Base-by-base conservation (phyloP, 2,329 filamentous ascomycete genomes). In the Aspergillus floridensis region DNA sequence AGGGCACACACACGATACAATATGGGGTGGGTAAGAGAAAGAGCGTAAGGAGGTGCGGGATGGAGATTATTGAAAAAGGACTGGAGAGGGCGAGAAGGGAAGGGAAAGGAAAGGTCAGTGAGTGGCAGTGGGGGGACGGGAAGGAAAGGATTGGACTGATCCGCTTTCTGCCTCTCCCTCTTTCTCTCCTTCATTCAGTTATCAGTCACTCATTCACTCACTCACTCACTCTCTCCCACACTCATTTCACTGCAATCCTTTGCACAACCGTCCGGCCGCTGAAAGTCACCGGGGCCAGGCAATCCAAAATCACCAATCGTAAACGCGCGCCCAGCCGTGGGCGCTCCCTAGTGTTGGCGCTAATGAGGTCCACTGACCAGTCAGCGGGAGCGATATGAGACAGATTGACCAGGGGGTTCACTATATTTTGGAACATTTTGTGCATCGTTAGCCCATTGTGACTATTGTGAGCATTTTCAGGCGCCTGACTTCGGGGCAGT, bases 331-430 rank as follows among this genome's bases (percentile, higher is more conserved):
- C 53, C 53, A 57, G 49, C 48, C 49, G 47, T 60, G 51, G 60
- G 55, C 52, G 31, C 56, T 38, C 56, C 41, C 56, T 65, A 63
- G 63, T 53, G 58, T 54, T 46, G 29, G 26, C 58, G 53, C 57
- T 57, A 61, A 57, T 49, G 46, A 19, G 14, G n/a, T 21, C 46
- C 16, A 50, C 53, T 51, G 49, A 44, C 61, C 63, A 65, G 48
- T 63, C 51, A 63, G 21, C 31, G 22, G 14, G 16, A 32, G 53
- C 48, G 32, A 48, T 29, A 47, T 64, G 63, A 65, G 60, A 65
- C 63, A 64, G 57, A 48, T 49, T 57, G 46, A 47, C 53, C 56
- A 54, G 50, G 53, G 50, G 35, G 49, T 29, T 46, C 53, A 57
- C 32, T 47, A 22, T 32, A 44, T 54, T 47, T 46, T 31, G 16